A percentile compares a stretch with the other conserved stretches of the same genome.
Conservation (phyloP, 139 green algal genomes). For the Medakamo hakoo region DNA sequence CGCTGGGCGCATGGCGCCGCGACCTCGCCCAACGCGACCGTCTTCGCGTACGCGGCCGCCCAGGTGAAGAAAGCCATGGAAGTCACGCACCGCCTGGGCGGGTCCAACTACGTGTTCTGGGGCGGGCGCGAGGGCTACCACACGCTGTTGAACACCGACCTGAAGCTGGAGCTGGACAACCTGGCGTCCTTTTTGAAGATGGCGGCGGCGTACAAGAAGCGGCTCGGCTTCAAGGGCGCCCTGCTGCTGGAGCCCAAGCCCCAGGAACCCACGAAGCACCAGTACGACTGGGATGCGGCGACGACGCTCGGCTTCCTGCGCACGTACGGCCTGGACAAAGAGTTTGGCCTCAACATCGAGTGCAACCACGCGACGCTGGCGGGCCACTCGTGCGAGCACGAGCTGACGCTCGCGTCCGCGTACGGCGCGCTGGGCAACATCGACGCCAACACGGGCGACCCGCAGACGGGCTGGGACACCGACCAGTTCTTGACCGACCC, state of each 20-base stretch:
- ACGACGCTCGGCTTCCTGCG: constrained; percentile 43
- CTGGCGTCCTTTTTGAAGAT: constrained; percentile 32
- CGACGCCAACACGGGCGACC: constrained; percentile 54
- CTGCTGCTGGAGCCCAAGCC: constrained; percentile 63
- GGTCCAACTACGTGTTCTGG: constrained; percentile 57
- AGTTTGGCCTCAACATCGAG: constrained; percentile 45
- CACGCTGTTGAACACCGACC: constrained; percentile 53
- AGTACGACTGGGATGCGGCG: constrained; percentile 50
- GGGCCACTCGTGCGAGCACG: constrained; percentile 24
- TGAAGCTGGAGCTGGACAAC: constrained; percentile 44
- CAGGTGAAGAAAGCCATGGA: constrained; percentile 49
- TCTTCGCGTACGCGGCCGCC: constrained; percentile 34
- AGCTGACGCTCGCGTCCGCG: constrained; percentile 20
- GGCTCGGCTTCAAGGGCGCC: constrained; percentile 28
- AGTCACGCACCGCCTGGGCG: constrained; percentile 25
- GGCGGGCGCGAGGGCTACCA: constrained; percentile 57
- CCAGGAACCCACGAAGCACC: constrained; percentile 52
- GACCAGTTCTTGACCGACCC: constrained; percentile 56
- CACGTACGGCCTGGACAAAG: constrained; percentile 26
- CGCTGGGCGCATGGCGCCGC: constrained; percentile 54
- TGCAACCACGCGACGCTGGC: constrained; percentile 68
- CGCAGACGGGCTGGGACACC: constrained; percentile 55
- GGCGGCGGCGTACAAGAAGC: constrained; percentile 27
- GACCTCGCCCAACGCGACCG: constrained; percentile 29
- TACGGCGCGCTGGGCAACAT: constrained; percentile 41